Conservation (phyloP, 2,329 filamentous ascomycete species). For the Trichophyton mentagrophytes region DNA sequence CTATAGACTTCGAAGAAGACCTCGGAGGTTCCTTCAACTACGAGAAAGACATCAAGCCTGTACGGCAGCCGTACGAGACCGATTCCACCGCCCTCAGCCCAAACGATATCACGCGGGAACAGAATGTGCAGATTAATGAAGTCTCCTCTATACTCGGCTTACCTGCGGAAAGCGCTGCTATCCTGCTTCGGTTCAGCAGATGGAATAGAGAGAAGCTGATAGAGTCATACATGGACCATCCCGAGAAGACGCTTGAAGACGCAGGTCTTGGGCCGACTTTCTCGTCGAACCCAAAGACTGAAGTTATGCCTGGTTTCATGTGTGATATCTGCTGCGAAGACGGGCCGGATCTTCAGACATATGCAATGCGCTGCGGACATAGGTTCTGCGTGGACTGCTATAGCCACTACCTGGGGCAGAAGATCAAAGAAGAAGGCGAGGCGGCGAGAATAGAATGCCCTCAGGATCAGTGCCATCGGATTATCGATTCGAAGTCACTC, state of each 20-base stretch:
- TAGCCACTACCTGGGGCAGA: conserved; percentile 76
- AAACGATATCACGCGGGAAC: conserved; percentile 67
- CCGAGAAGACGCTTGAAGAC: conserved; percentile 65
- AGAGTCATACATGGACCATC: conserved; percentile 89
- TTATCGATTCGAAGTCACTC: conserved; percentile 81
- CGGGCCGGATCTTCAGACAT: conserved; percentile 59
- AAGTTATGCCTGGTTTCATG: conserved; percentile 60
- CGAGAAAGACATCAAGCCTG: conserved; percentile 59
- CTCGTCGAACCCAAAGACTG: conserved; percentile 52
- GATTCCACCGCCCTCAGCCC: conserved; percentile 73
- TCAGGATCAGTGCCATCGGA: conserved; percentile 70
- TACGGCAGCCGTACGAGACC: conserved; percentile 66
- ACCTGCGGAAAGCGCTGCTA: conserved; percentile 77
- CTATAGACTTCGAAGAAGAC: conserved; percentile 43
- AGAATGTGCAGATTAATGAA: conserved; percentile 74
- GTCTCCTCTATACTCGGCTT: conserved; percentile 86
- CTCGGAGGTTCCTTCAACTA: conserved; percentile 51
- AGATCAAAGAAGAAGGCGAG: conserved; percentile 91
- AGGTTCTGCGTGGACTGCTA: conserved; percentile 91
- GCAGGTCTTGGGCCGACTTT: conserved; percentile 63
- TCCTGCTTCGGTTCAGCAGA: conserved; percentile 73
- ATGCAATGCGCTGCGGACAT: conserved; percentile 90
- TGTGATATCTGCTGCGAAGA: conserved; percentile 98
- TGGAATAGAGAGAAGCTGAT: conserved; percentile 97
- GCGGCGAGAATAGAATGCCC: conserved; percentile 91